phyloP scores from a whole-genome alignment of 2,329 filamentous ascomycete genomes.

The Fusarium sacchari region DNA sequence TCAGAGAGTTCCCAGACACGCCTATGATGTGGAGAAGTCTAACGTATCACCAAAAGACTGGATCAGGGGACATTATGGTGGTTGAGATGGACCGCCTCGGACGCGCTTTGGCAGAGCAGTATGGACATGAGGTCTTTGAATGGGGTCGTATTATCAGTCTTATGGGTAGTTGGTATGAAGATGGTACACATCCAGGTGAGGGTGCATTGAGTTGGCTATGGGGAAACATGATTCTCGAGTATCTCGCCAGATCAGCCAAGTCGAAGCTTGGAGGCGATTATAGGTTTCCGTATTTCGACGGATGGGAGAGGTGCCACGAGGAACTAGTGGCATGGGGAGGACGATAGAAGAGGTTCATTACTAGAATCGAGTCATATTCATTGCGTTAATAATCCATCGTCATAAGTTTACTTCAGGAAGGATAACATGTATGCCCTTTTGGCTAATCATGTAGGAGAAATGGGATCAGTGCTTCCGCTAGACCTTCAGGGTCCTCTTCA shows the following conservation, averaged over 20 bases:
- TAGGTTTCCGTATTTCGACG: slow-evolving; percentile 12
- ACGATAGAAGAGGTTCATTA: background rate
- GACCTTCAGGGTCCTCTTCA: background rate
- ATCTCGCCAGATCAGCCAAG: slow-evolving; percentile 1
- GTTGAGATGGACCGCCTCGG: slow-evolving; percentile 8
- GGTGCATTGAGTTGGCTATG: background rate
- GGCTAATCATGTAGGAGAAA: background rate
- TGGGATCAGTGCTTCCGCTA: background rate
- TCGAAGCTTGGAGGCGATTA: background rate
- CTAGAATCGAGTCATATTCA: no score
- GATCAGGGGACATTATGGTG: background rate
- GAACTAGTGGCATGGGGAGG: background rate
- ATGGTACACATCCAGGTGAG: background rate
- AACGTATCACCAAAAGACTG: background rate
- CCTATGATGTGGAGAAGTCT: slow-evolving; percentile 5
- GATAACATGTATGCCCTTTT: no score
- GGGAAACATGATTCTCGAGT: slow-evolving; percentile 7
- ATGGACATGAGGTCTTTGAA: slow-evolving; percentile 1
- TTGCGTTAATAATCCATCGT: no score
- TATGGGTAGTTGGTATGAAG: background rate
- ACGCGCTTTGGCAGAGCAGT: background rate
- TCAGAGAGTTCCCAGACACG: background rate
- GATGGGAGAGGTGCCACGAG: slow-evolving; percentile 4
- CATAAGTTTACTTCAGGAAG: no score
- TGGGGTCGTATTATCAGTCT: background rate